Base-by-base conservation (phyloP, 2,329 filamentous ascomycete genomes). In the Aspergillus persii region DNA sequence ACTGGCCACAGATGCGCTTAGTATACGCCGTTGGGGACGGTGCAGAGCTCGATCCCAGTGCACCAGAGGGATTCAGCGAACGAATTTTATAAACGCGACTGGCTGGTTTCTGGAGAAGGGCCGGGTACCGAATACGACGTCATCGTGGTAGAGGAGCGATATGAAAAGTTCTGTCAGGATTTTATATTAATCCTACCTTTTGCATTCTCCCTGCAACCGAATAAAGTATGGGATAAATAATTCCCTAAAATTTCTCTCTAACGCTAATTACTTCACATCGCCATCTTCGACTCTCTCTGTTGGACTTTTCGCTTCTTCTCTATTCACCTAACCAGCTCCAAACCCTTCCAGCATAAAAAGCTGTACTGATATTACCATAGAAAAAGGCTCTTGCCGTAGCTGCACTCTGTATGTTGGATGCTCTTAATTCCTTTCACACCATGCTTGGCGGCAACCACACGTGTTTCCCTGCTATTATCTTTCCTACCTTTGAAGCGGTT, bases 21-120 rank as follows among this genome's bases (percentile, higher is more conserved):
- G 33, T 49, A 3, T 18, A 12, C 11, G 39, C 41, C 12, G 50
- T 47, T n/a, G 41, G 41, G 8, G 7, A 15, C 50, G 30, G 30
- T 31, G 30, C 5, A 31, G 2, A 31, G 8, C 30, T 31, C 8
- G 33, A 53, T 33, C 5, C 33, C 26, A 46, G 26, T 15, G 50
- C 54, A 44, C 58, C 58, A 8, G 58, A 57, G 4, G 2, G 30
- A 2, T 60, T 60, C 50, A 60, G 54, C n/a, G 50, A 57, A 30
- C 54, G 54, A 4, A 50, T 60, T 30, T 54, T 57, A 44, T 54
- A 60, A 48, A 54, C 46, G 3, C 54, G 46, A n/a, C 50, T 60
- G n/a, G 58, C 30, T n/a, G 27, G n/a, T 27, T 60, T 57, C 29
- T 60, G 58, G 58, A 27, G 50, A 27, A 41, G 50, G 15, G n/a